These are phyloP conservation scores for Bassia scoparia DNA, from an alignment of 148 eudicot species.

Conservation along the genomic window DNA sequence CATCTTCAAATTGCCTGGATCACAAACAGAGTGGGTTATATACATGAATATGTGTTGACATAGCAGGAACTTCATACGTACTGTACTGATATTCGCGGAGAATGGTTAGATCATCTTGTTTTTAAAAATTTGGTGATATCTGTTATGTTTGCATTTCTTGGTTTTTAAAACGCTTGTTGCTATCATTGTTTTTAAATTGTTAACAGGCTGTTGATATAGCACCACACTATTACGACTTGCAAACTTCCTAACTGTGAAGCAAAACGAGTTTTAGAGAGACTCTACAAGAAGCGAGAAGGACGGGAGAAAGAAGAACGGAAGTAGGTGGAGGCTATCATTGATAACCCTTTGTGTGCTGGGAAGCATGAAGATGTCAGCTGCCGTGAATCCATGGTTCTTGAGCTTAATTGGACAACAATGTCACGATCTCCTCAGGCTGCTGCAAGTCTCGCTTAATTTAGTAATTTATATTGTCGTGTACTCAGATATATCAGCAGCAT, in stretches of 20 bases:
- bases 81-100: conserved; percentile 95
- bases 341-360: background rate
- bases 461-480: background rate
- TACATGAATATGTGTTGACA: conserved; percentile 93
- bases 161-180: conserved; percentile 48
- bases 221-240: conserved; percentile 64
- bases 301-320: conserved; percentile 38
- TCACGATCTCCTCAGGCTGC: background rate
- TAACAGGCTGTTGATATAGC: conserved; percentile 65
- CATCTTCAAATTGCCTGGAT: conserved; percentile 95
- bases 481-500: background rate
- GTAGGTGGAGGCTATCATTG: conserved; percentile 4
- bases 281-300: conserved; percentile 56
- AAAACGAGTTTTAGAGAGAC: conserved; percentile 51
- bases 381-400: background rate
- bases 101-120: conserved; percentile 56
- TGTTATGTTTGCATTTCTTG: background rate
- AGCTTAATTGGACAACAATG: background rate
- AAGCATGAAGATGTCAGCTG: background rate
- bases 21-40: conserved; percentile 99
- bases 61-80: conserved; percentile 94
- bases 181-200: conserved; percentile 4
- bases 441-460: background rate
- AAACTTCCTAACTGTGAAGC: conserved; percentile 72
- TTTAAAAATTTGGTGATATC: too few species aligned